Evolutionary conservation across 306 rosid genomes (phyloP), one percentile per base, ranked within the genome.

Genomic region (Ormosia semicastrata): DNA sequence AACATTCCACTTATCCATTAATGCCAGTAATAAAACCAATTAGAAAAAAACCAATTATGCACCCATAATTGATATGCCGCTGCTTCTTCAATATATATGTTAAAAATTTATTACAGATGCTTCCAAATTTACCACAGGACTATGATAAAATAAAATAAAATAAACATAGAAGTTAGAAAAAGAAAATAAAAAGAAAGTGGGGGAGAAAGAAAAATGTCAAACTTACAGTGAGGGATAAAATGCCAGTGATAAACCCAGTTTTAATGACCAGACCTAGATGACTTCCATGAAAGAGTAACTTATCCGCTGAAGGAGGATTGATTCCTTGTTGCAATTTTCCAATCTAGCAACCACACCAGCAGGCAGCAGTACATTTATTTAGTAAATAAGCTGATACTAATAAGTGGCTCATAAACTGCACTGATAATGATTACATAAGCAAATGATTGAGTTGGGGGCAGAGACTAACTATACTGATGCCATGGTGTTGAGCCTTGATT

Each of bases 201-300:
- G 34, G 39, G n/a, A 44, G 15, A n/a, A 17, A 24, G 7, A 1
- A 17, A 44, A 6, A 7, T 53, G 32, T 66, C 41, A 60, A 75
- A 77, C 91, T 49, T 80, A 92, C 98, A 1, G 97, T 94, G 86
- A 94, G 97, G 43, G 98, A 84, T 73, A 94, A 85, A 77, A 92
- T 85, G 83, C 96, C 98, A 8, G 90, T 88, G 75, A 89, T 75
- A 57, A 94, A 46, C 6, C 98, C 98, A 47, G 97, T 92, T 85
- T 91, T 94, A 5, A 94, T 78, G 32, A 68, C 82, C 7, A 94
- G 86, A 30, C 66, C 86, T 7, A 94, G 60, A 67, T 94, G 87
- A 37, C 32, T 36, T 34, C 89, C 87, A 0, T 76, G 80, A 57
- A 94, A 88, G 17, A 54, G 63, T 74, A 94, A 68, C 94, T 87